These are phyloP conservation scores for Tolypocladium amazonense DNA, from an alignment of 2,329 filamentous ascomycete genomes.

Conservation along the genomic window DNA sequence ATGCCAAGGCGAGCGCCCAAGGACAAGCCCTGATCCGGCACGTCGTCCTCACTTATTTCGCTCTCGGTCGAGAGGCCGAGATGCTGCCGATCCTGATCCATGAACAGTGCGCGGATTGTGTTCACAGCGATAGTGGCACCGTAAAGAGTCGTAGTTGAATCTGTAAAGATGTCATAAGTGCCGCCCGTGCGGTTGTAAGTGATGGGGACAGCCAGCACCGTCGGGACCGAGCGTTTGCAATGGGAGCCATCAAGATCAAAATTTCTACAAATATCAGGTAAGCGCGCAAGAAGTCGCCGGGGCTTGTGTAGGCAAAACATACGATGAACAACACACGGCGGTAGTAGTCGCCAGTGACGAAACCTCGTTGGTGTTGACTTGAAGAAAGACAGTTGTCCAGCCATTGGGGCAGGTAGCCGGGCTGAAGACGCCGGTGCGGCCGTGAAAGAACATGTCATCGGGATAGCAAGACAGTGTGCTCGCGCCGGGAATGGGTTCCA, in stretches of 20 bases:
- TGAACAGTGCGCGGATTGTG: conserved; percentile 25
- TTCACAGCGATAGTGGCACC: conserved; percentile 26
- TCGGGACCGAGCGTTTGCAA: conserved; percentile 24
- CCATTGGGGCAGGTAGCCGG: conserved; percentile 27
- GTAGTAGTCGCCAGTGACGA: conserved; percentile 23
- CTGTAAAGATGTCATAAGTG: conserved; percentile 22
- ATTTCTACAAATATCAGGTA: conserved; percentile 16
- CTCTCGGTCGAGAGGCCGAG: conserved; percentile 23
- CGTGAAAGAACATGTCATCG: conserved; percentile 25
- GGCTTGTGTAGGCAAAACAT: conserved; percentile 11
- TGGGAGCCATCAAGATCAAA: conserved; percentile 21
- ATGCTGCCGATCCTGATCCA: conserved; percentile 21
- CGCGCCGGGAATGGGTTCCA: conserved; percentile 22
- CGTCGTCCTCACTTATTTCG: conserved; percentile 12
- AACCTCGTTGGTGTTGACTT: conserved; percentile 16
- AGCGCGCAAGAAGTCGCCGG: not conserved
- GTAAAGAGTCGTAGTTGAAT: conserved; percentile 25
- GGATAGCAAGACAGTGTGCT: conserved; percentile 29
- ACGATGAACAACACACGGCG: conserved; percentile 30
- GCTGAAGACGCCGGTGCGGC: conserved; percentile 27
- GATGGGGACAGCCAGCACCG: conserved; percentile 24
- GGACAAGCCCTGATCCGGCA: conserved; percentile 11
- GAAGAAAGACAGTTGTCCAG: conserved; percentile 26
- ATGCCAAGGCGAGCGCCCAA: conserved; percentile 23
- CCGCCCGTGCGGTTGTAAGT: conserved; percentile 23